phyloP scores from a whole-genome alignment of 2,329 filamentous ascomycete species.

The Aureobasidium sp. region DNA sequence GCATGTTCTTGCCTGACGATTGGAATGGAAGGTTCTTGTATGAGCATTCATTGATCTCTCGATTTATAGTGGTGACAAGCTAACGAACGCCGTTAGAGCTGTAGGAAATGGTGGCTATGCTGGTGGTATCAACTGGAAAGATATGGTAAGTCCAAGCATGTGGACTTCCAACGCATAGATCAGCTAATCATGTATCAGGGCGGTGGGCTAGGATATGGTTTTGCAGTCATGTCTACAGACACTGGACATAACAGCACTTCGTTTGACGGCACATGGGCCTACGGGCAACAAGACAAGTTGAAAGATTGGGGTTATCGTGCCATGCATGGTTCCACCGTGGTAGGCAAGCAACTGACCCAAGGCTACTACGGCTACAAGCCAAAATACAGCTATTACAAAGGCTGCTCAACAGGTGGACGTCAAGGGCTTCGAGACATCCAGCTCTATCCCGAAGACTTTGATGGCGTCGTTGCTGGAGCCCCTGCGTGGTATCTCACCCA shows the following conservation, averaged over 20 bases:
- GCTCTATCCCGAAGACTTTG: constrained; percentile 61
- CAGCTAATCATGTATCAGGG: not conserved
- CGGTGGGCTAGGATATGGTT: constrained; percentile 43
- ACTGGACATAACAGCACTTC: constrained; percentile 48
- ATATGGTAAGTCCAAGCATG: constrained; percentile 43
- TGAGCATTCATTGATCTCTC: not conserved
- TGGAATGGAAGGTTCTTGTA: constrained; percentile 39
- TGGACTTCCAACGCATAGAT: not conserved
- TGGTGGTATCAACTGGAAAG: constrained; percentile 54
- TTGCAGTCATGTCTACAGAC: constrained; percentile 50
- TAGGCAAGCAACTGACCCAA: constrained; percentile 54
- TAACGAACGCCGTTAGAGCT: constrained; percentile 27
- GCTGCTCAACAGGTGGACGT: constrained; percentile 66
- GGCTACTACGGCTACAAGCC: constrained; percentile 53
- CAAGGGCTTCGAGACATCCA: constrained; percentile 64
- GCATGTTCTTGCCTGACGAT: constrained; percentile 34
- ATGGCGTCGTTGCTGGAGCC: constrained; percentile 61
- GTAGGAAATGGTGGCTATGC: constrained; percentile 54
- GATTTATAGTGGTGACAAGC: not conserved
- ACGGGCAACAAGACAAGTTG: no score
- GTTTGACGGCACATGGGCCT: constrained; percentile 41
- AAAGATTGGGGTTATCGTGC: constrained; percentile 46
- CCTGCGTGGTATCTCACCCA: constrained; percentile 59
- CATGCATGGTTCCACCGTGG: constrained; percentile 55
- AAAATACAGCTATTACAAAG: constrained; percentile 60